Base-by-base conservation (phyloP, 108 stramenopile species). In the Cyclotella atomus region DNA sequence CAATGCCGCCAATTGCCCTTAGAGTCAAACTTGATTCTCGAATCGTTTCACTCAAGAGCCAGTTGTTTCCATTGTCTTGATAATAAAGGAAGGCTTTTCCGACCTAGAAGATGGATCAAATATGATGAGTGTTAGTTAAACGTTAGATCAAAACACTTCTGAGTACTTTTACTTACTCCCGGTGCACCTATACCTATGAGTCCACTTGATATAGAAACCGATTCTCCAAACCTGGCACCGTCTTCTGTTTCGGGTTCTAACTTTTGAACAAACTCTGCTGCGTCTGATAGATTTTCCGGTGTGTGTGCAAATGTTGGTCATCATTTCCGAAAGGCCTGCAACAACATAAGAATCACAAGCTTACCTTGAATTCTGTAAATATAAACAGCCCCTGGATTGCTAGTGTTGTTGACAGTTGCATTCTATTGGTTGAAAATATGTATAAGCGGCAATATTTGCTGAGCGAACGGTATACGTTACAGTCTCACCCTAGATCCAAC, bases 1-100 rank as follows among this genome's bases (percentile, higher is more conserved):
- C 17, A 10, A 10, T 32, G 3, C 10, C 2, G 9, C 32, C 27
- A 43, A 28, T 19, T 12, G 8, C 2, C 17, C 15, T 14, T 41
- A 20, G 35, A 7, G 21, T 3, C 30, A 28, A 55, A 50, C 20
- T 24, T 10, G 23, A 20, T 14, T 35, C 3, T 5, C 25, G 0
- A 47, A 50, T 68, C 27, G 35, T 70, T 57, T 28, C 41, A 57
- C 68, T 70, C 1, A 70, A 14, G 20, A 15, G 9, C 68, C 68
- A 70, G 8, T 15, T 44, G 9, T 41, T 41, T 14, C 17, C 27
- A 9, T 29, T 7, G n/a, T n/a, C n/a, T 1, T 7, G 8, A 29
- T 49, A 49, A 17, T 65, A 61, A 24, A 61, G 64, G 16, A 49
- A 65, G 9, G 17, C 45, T 3, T 9, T 65, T 46, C 45, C 64